Percentiles rank a stretch among this genome's conserved stretches.
These are phyloP conservation scores for Hermanozyma aechmeae DNA, from an alignment of 805 yeast genomes.

Conservation along the genomic window DNA sequence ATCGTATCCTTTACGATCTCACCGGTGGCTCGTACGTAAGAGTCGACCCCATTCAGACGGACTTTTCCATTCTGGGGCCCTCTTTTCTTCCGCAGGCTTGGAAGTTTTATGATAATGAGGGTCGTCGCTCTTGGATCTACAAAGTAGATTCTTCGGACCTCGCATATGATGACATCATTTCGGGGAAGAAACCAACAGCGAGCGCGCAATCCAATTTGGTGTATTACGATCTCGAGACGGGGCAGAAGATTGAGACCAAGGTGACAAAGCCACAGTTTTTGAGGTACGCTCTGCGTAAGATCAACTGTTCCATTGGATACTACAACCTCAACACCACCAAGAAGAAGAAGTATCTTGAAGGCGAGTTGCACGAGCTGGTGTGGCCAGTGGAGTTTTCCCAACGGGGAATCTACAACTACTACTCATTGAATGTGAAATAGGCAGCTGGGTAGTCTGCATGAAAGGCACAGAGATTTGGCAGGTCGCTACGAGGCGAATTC, in stretches of 20 bases:
- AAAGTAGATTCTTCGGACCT: conserved; percentile 27
- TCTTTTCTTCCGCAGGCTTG: conserved; percentile 27
- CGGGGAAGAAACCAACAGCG: conserved; percentile 6
- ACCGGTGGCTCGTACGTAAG: conserved; percentile 28
- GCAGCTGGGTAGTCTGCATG: no score
- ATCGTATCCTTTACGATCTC: conserved; percentile 43
- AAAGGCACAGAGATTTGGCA: no score
- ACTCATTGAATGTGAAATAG: conserved; percentile 40
- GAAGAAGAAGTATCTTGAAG: conserved; percentile 21
- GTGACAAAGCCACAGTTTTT: conserved; percentile 39
- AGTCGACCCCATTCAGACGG: conserved; percentile 19
- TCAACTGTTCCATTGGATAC: conserved; percentile 46
- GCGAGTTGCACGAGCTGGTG: conserved; percentile 22
- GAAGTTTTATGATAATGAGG: conserved; percentile 52
- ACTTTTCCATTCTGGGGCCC: conserved; percentile 16
- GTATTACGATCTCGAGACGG: conserved; percentile 55
- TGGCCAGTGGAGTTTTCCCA: conserved; percentile 48
- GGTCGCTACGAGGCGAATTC: no score
- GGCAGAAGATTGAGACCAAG: conserved; percentile 45
- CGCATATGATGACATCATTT: conserved; percentile 20
- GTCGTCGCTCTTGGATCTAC: conserved; percentile 78
- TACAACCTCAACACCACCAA: conserved; percentile 28
- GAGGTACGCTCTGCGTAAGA: conserved; percentile 44
- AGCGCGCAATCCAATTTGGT: conserved; percentile 29
- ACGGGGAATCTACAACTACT: conserved; percentile 50